A percentile compares a stretch with the other conserved stretches of the same genome.
phyloP scores from a whole-genome alignment of 2,329 filamentous ascomycete species.

The Plenodomus tracheiphilus region DNA sequence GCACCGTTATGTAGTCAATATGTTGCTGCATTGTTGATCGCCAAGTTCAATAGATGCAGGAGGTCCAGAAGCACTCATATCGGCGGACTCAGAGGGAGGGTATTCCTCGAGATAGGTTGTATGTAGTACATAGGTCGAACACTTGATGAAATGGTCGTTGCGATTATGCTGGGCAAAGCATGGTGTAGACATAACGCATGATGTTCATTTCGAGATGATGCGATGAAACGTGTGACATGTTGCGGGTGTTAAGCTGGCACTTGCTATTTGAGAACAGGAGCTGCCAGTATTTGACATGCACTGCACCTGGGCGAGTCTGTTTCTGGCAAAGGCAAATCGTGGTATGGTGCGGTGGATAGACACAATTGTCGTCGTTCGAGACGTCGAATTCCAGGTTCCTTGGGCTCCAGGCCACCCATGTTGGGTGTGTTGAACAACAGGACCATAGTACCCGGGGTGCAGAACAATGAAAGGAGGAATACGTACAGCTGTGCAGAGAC shows the following conservation, averaged over 20 bases:
- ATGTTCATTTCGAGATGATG: not conserved
- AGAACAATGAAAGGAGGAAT: not conserved
- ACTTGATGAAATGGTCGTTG: too few relatives aligned
- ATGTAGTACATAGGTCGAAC: not conserved
- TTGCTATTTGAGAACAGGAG: not conserved
- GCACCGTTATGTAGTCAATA: not conserved
- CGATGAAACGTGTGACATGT: not conserved
- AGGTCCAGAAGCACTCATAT: not conserved
- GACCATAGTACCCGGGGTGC: not conserved
- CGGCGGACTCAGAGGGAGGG: not conserved
- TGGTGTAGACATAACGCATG: not conserved
- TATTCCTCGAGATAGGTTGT: not conserved
- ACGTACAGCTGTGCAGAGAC: not conserved
- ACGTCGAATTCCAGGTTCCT: not conserved
- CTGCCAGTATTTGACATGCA: not conserved
- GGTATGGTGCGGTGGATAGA: too few relatives aligned
- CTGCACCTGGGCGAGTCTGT: not conserved
- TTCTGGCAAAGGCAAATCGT: not conserved
- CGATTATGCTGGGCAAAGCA: not conserved
- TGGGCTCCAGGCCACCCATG: not conserved
- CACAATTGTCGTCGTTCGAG: not conserved
- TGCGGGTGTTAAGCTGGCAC: not conserved
- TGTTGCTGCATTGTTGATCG: not conserved
- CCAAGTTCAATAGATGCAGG: not conserved
- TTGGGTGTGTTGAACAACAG: not conserved